These are phyloP conservation scores for Venturiaceae sp. DNA, from an alignment of 2,329 filamentous ascomycete species.

Conservation along the genomic window DNA sequence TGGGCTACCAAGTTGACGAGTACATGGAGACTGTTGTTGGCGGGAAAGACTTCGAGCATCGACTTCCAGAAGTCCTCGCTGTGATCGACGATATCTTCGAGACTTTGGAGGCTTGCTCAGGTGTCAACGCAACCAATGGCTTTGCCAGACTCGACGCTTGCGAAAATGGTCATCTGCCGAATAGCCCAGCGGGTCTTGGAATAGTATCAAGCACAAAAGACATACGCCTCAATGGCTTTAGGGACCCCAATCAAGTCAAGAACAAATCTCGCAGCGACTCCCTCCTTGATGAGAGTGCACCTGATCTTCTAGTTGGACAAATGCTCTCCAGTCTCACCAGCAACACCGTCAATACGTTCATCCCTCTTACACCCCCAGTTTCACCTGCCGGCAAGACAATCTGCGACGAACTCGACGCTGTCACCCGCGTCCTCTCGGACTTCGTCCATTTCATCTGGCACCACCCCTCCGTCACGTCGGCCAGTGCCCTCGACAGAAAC, in stretches of 20 bases:
- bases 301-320: no score
- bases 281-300: neutral
- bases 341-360: neutral
- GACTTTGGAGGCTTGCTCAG: neutral
- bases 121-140: neutral
- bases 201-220: no score
- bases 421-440: neutral
- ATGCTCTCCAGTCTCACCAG: neutral
- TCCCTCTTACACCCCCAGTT: neutral
- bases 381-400: neutral
- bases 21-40: conserved; percentile 17
- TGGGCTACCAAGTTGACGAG: conserved; percentile 19
- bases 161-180: neutral
- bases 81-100: neutral
- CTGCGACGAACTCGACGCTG: neutral
- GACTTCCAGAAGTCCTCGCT: neutral
- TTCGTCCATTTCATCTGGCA: neutral
- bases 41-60: neutral
- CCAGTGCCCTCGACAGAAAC: neutral
- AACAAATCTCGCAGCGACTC: neutral
- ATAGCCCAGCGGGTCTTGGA: no score
- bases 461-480: neutral
- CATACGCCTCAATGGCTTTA: no score
- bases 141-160: neutral
- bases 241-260: no score